Evolutionary conservation across 2,329 filamentous ascomycete genomes (phyloP).

Genomic region (Pyricularia pennisetigena): DNA sequence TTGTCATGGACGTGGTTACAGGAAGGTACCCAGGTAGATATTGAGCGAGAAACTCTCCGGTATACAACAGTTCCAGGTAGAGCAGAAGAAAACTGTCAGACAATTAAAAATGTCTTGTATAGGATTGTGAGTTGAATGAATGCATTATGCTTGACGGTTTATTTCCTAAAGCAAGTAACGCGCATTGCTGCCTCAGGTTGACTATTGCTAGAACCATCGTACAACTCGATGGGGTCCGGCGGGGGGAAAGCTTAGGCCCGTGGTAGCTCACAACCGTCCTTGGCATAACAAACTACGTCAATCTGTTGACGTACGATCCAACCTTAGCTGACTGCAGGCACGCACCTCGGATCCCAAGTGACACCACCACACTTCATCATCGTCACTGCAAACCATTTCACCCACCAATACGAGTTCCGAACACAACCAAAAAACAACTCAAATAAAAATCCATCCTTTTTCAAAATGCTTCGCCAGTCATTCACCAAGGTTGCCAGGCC

Average conservation of each 20-base stretch:
- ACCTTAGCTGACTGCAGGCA: background rate
- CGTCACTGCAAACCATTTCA: background rate
- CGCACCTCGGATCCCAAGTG: background rate
- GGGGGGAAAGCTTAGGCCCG: background rate
- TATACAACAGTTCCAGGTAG: too few relatives aligned
- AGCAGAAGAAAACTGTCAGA: background rate
- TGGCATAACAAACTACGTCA: conserved; percentile 1
- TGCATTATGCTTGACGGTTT: background rate
- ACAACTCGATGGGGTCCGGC: background rate
- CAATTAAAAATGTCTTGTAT: too few relatives aligned
- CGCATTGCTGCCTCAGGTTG: background rate
- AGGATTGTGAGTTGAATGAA: background rate
- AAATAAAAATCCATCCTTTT: conserved; percentile 13
- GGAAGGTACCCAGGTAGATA: background rate
- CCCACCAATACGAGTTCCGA: background rate
- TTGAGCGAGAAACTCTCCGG: too few relatives aligned
- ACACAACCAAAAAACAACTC: background rate
- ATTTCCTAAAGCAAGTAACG: background rate
- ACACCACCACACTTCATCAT: background rate
- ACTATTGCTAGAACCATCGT: background rate
- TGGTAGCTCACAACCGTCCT: background rate
- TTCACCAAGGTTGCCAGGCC: conserved; percentile 44
- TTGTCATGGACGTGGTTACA: too few relatives aligned
- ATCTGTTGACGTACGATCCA: background rate
- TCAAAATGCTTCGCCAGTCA: conserved; percentile 58